Evolutionary conservation across 2,329 filamentous ascomycete genomes (phyloP), one percentile per base, ranked within the genome.

Genomic region (Xylaria sp.): DNA sequence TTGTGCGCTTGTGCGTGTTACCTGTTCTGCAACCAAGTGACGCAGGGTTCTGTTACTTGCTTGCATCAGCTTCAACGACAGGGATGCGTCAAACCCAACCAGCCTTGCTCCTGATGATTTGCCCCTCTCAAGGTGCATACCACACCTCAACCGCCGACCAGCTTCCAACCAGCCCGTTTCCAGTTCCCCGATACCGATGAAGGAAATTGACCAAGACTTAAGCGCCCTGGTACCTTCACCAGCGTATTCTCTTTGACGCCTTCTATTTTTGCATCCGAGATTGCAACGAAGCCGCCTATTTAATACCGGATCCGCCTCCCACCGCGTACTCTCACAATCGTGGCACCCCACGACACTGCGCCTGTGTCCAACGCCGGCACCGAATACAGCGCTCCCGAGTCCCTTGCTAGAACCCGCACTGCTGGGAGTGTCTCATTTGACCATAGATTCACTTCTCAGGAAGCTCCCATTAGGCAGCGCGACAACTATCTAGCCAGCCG

Each of bases 341-440:
- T 57, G 57, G 60, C 56, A 52, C 57, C 60, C 52, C 42, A 56
- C 34, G 51, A 54, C 40, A 45, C 48, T 44, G 39, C 55, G 44
- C 49, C 60, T 24, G 50, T 43, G 50, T 57, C 53, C 47, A 59
- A 48, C 45, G 39, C 57, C 43, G 29, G 18, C 46, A 24, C 40
- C 44, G 39, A 54, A 45, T 42, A 38, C 24, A 46, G 44, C 13
- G 13, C 44, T 42, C 42, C 48, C 38, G 57, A 59, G 21, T 64
- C 67, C 44, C 59, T 74, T 42, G 65, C 58, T 47, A 63, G 66
- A 44, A 71, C 71, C 52, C 64, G 61, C 52, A 75, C 76, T 8
- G 71, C 72, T 18, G 71, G 71, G 43, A 69, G 68, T 49, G 58
- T 77, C 43, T 67, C 78, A 9, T 80, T 77, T 56, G 69, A 75